These are phyloP conservation scores for Microdochium trichocladiopsis DNA, from an alignment of 2,329 filamentous ascomycete genomes.

Conservation along the genomic window DNA sequence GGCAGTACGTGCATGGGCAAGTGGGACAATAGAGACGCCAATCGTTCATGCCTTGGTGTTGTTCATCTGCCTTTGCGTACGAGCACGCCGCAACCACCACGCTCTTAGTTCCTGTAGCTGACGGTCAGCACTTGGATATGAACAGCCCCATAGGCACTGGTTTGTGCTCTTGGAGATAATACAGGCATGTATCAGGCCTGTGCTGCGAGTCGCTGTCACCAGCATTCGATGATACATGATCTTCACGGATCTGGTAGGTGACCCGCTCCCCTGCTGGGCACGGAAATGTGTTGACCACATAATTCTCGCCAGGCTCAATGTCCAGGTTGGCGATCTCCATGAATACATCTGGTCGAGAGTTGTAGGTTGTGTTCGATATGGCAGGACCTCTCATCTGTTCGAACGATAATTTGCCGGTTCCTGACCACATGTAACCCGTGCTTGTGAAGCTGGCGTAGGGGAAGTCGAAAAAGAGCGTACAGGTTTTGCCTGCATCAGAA, in stretches of 20 bases:
- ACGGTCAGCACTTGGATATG: conserved; percentile 20
- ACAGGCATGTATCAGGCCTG: conserved; percentile 39
- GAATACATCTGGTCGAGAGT: conserved; percentile 37
- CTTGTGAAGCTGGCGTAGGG: conserved; percentile 50
- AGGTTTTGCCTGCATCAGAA: conserved; percentile 47
- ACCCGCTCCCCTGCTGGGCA: conserved; percentile 46
- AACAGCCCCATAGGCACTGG: conserved; percentile 28
- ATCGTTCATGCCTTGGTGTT: too few relatives aligned
- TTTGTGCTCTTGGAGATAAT: conserved; percentile 59
- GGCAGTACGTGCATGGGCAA: too few relatives aligned
- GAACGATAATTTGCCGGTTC: conserved; percentile 45
- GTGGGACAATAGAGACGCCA: too few relatives aligned
- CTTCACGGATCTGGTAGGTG: conserved; percentile 38
- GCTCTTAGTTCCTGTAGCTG: too few relatives aligned
- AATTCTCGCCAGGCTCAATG: conserved; percentile 45
- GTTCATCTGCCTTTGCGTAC: too few relatives aligned
- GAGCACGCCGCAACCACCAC: too few relatives aligned
- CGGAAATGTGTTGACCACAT: conserved; percentile 40
- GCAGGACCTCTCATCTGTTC: conserved; percentile 36
- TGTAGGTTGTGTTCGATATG: conserved; percentile 40
- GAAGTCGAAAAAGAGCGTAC: conserved; percentile 59
- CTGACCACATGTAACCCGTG: conserved; percentile 46
- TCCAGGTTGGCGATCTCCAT: conserved; percentile 32
- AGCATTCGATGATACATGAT: neutral
- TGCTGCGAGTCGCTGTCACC: conserved; percentile 9